These are phyloP conservation scores for Ogataea saltuana DNA, from an alignment of 805 yeast species.

Conservation along the genomic window DNA sequence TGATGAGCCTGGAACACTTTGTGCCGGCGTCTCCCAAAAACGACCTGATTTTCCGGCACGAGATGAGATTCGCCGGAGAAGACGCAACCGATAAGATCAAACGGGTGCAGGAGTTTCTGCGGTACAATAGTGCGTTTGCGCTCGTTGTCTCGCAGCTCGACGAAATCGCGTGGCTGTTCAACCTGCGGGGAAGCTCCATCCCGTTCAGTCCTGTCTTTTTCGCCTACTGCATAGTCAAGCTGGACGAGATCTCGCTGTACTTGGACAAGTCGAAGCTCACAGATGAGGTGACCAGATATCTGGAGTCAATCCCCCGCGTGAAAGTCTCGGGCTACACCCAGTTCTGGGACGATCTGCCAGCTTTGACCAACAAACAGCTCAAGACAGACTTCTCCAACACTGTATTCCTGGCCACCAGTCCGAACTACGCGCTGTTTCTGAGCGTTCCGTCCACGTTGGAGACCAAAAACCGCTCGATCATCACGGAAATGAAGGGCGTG, in stretches of 20 bases:
- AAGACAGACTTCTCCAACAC: slow-evolving; percentile 1
- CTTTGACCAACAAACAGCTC: slow-evolving; percentile 13
- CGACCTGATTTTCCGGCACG: slow-evolving; percentile 38
- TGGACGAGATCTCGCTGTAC: slow-evolving; percentile 39
- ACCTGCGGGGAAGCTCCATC: slow-evolving; percentile 64
- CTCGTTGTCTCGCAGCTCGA: slow-evolving; percentile 54
- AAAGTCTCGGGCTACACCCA: slow-evolving; percentile 51
- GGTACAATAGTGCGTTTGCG: slow-evolving; percentile 38
- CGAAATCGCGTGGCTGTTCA: slow-evolving; percentile 55
- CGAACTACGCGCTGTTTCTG: slow-evolving; percentile 33
- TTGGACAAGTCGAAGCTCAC: slow-evolving; percentile 44
- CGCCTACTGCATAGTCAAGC: slow-evolving; percentile 55
- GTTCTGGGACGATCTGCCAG: slow-evolving; percentile 58
- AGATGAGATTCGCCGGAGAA: slow-evolving; percentile 45
- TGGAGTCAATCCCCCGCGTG: slow-evolving; percentile 29
- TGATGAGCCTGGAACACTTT: slow-evolving; percentile 54
- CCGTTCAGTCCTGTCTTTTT: slow-evolving; percentile 86
- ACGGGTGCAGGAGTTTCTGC: slow-evolving; percentile 31
- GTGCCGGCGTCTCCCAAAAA: slow-evolving; percentile 19
- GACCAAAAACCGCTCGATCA: slow-evolving; percentile 29
- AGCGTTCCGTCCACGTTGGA: slow-evolving; percentile 29
- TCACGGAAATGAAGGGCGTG: slow-evolving; percentile 67
- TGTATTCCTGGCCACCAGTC: slow-evolving; percentile 26
- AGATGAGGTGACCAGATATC: slow-evolving; percentile 23
- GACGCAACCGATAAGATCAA: slow-evolving; percentile 38